Conservation (phyloP, 2,329 filamentous ascomycete species). For the Stenocarpella maydis region DNA sequence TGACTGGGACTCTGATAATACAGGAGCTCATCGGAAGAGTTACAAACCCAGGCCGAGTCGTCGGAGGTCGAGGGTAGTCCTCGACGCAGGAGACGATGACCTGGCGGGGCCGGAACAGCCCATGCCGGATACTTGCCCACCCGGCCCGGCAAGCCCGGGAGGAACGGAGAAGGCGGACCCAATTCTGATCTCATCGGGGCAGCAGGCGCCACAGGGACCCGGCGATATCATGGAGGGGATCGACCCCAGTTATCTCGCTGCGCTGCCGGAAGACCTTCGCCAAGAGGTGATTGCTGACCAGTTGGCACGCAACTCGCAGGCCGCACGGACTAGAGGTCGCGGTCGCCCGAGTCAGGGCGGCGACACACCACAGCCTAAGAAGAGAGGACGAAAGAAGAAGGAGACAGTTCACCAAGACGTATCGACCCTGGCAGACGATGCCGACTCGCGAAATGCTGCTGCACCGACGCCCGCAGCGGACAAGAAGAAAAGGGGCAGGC, state of each 20-base stretch:
- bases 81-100: slow-evolving; percentile 12
- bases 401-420: slow-evolving; percentile 23
- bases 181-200: slow-evolving; percentile 16
- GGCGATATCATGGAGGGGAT: slow-evolving; percentile 5
- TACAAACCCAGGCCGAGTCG: slow-evolving; percentile 28
- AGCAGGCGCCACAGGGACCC: not conserved
- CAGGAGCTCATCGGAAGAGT: slow-evolving; percentile 15
- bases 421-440: not conserved
- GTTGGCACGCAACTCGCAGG: slow-evolving; percentile 21
- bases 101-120: not conserved
- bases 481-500: slow-evolving; percentile 52
- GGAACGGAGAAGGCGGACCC: not conserved
- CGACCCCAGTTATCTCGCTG: slow-evolving; percentile 30
- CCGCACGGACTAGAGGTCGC: slow-evolving; percentile 33
- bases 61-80: slow-evolving; percentile 24
- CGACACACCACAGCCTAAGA: slow-evolving; percentile 38
- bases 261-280: slow-evolving; percentile 30
- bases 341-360: slow-evolving; percentile 18
- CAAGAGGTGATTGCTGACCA: slow-evolving; percentile 32
- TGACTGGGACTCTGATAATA: slow-evolving; percentile 24
- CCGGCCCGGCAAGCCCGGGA: not conserved
- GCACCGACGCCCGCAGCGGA: slow-evolving; percentile 5
- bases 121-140: slow-evolving; percentile 34
- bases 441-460: slow-evolving; percentile 25
- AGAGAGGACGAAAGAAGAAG: slow-evolving; percentile 44